Percentiles rank a stretch among this genome's conserved stretches.
Conservation (phyloP, 495 filamentous ascomycete genomes). For the Talaromyces adpressus region DNA sequence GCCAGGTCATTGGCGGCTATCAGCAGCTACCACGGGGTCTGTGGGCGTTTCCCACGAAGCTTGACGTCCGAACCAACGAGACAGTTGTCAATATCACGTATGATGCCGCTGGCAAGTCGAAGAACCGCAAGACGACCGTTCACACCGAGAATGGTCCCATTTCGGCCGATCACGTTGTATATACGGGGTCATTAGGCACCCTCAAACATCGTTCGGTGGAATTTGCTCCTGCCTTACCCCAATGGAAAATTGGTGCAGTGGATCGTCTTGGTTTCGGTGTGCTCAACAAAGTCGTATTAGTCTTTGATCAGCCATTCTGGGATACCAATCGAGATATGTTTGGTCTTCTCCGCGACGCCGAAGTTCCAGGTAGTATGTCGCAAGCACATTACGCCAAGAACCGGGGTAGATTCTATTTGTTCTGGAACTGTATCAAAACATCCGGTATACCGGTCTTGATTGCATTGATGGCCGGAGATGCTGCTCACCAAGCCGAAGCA, state of each 20-base stretch:
- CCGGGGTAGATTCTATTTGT: slow-evolving; percentile 87
- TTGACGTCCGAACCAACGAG: slow-evolving; percentile 72
- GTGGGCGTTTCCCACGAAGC: slow-evolving; percentile 61
- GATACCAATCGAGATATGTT: slow-evolving; percentile 90
- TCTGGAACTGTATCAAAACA: slow-evolving; percentile 91
- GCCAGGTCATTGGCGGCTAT: slow-evolving; percentile 88
- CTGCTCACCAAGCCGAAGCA: slow-evolving; percentile 79
- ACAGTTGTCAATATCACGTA: slow-evolving; percentile 66
- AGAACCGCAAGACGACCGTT: slow-evolving; percentile 45
- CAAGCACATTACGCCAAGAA: slow-evolving; percentile 56
- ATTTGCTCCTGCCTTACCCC: slow-evolving; percentile 78
- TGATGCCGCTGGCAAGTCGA: slow-evolving; percentile 30
- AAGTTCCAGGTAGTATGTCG: slow-evolving; percentile 40
- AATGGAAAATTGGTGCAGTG: slow-evolving; percentile 78
- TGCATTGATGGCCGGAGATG: slow-evolving; percentile 93
- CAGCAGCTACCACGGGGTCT: slow-evolving; percentile 82
- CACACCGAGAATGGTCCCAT: slow-evolving; percentile 74
- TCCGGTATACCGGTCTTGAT: slow-evolving; percentile 81
- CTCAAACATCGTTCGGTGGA: slow-evolving; percentile 67
- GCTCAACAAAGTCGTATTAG: slow-evolving; percentile 90
- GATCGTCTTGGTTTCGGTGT: slow-evolving; percentile 86
- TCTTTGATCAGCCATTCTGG: slow-evolving; percentile 90
- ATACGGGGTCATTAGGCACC: slow-evolving; percentile 83
- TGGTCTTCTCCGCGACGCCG: slow-evolving; percentile 74
- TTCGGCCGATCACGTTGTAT: slow-evolving; percentile 78